Conservation (phyloP, 2,329 filamentous ascomycete species). For the Ceratocystis cacaofunesta region DNA sequence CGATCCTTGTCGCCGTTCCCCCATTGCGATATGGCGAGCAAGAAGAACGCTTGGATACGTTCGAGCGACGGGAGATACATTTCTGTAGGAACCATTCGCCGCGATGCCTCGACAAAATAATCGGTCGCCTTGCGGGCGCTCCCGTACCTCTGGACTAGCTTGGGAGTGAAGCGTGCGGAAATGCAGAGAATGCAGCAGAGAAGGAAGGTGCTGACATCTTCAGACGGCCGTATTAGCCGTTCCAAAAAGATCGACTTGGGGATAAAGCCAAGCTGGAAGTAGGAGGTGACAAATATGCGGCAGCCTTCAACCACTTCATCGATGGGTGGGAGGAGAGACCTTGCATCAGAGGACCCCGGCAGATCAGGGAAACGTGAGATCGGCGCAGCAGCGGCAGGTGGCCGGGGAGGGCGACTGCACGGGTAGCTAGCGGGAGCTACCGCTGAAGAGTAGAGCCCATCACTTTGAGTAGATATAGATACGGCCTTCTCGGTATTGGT, state of each 20-base stretch:
- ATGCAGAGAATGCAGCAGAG: constrained; percentile 23
- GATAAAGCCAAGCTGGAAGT: constrained; percentile 25
- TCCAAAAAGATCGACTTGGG: constrained; percentile 24
- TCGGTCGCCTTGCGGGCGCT: constrained; percentile 21
- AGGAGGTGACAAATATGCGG: constrained; percentile 22
- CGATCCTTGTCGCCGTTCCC: constrained; percentile 24
- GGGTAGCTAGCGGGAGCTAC: neutral
- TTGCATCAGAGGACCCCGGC: neutral
- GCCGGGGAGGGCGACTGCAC: neutral
- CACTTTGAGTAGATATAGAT: neutral
- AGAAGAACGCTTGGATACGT: constrained; percentile 23
- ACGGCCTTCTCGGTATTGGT: neutral
- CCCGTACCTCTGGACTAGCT: constrained; percentile 20
- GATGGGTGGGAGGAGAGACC: constrained; percentile 18
- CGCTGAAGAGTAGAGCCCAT: neutral
- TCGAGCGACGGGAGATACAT: constrained; percentile 24
- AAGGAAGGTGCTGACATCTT: constrained; percentile 22
- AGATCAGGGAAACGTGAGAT: neutral
- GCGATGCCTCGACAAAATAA: constrained; percentile 21
- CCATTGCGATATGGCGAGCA: constrained; percentile 25
- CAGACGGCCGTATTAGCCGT: constrained; percentile 18
- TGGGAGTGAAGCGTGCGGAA: constrained; percentile 23
- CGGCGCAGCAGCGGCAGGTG: neutral
- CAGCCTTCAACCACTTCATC: constrained; percentile 22
- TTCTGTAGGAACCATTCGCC: constrained; percentile 20